These are phyloP conservation scores for Botrytis deweyae DNA, from an alignment of 2,329 filamentous ascomycete genomes.

Conservation along the genomic window DNA sequence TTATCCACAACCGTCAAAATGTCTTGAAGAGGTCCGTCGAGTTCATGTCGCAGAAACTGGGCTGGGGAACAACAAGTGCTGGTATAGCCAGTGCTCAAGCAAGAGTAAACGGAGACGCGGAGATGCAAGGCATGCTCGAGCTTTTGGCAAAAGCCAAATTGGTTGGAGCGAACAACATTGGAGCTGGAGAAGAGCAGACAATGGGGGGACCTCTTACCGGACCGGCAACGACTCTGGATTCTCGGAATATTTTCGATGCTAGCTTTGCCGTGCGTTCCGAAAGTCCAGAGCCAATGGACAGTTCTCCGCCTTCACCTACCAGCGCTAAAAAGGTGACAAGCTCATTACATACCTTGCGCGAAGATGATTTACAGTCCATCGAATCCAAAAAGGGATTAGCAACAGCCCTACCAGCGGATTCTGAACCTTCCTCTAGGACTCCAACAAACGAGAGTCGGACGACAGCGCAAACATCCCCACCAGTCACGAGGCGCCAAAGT, in stretches of 20 bases:
- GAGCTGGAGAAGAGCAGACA: slow-evolving; percentile 46
- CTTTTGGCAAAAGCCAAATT: slow-evolving; percentile 79
- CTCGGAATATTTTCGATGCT: slow-evolving; percentile 81
- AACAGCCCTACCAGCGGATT: slow-evolving; percentile 37
- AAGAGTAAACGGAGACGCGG: slow-evolving; percentile 75
- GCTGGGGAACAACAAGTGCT: slow-evolving; percentile 69
- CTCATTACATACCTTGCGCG: slow-evolving; percentile 17
- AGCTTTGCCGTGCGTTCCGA: slow-evolving; percentile 63
- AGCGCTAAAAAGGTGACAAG: slow-evolving; percentile 26
- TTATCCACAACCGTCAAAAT: slow-evolving; percentile 87
- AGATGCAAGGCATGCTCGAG: slow-evolving; percentile 89
- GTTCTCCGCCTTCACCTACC: slow-evolving; percentile 32
- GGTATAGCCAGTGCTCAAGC: slow-evolving; percentile 82
- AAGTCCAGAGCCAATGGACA: slow-evolving; percentile 48
- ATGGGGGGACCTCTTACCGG: slow-evolving; percentile 71
- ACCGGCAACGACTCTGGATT: slow-evolving; percentile 65
- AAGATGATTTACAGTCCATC: slow-evolving; percentile 28
- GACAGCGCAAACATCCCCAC: slow-evolving; percentile 53
- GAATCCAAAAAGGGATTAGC: slow-evolving; percentile 26
- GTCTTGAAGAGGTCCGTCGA: slow-evolving; percentile 91
- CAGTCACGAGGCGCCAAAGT: slow-evolving; percentile 60
- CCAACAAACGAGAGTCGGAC: slow-evolving; percentile 57
- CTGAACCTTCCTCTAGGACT: slow-evolving; percentile 53
- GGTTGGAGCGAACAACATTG: slow-evolving; percentile 64
- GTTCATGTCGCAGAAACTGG: slow-evolving; percentile 85